These are phyloP conservation scores for Crithidia brevicula DNA, from an alignment of 208 protist species.

Conservation along the genomic window DNA sequence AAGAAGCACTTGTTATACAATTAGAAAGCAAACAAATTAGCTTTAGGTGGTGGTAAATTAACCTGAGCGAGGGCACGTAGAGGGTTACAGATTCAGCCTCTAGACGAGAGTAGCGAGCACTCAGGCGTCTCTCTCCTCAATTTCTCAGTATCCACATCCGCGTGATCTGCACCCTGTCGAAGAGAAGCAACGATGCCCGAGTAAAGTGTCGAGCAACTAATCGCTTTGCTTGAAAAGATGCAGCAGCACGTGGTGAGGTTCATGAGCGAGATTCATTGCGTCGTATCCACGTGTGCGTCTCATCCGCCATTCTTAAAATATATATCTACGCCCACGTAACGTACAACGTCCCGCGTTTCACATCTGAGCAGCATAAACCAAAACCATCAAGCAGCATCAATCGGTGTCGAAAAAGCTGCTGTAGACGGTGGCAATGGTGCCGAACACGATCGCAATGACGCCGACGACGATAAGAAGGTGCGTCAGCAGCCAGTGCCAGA, in stretches of 20 bases:
- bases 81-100: no score
- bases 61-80: no score
- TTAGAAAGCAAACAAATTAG: neutral
- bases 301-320: neutral
- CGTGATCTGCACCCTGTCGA: no score
- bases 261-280: neutral
- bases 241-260: neutral
- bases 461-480: constrained; percentile 49
- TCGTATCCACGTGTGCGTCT: neutral
- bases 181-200: neutral
- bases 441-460: constrained; percentile 67
- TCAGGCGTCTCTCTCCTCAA: neutral
- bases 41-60: neutral
- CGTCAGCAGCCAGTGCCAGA: constrained; percentile 42
- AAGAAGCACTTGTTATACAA: no score
- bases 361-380: neutral
- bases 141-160: no score
- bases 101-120: no score
- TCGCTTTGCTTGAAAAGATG: neutral
- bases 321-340: neutral
- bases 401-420: constrained; percentile 29
- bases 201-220: neutral
- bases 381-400: no score
- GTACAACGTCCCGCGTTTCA: neutral
- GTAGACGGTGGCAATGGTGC: constrained; percentile 56